Evolutionary conservation across 1,284 basidiomycete genomes (phyloP).

Genomic region (Ceratobasidium sp.): DNA sequence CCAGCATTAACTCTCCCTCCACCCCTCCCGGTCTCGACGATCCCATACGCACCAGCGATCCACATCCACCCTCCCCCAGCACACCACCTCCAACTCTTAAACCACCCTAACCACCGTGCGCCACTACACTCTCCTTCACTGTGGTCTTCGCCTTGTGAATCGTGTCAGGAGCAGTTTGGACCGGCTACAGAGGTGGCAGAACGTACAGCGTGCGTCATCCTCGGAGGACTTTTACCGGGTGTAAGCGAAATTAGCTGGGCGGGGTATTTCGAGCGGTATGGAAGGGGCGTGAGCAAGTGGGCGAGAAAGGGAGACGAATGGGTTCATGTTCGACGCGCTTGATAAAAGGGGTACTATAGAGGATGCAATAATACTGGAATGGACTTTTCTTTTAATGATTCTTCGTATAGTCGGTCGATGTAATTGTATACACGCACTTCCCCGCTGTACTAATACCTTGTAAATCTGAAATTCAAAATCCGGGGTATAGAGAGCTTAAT

Average conservation of each 20-base stretch:
- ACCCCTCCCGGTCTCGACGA: not conserved
- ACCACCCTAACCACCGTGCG: conserved; percentile 44
- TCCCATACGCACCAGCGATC: not conserved
- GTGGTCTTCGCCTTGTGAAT: conserved; percentile 47
- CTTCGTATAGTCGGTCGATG: too few relatives aligned
- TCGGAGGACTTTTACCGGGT: conserved; percentile 13
- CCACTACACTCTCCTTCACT: conserved; percentile 6
- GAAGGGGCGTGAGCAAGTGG: conserved; percentile 20
- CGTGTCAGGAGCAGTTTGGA: conserved; percentile 29
- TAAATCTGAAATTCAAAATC: too few relatives aligned
- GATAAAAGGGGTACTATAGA: not conserved
- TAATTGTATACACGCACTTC: too few relatives aligned
- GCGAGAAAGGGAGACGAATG: not conserved
- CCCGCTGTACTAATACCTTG: too few relatives aligned
- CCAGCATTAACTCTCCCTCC: not conserved
- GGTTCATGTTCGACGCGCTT: too few relatives aligned
- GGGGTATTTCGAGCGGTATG: conserved; percentile 33
- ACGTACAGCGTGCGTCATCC: conserved; percentile 7
- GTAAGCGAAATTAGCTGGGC: conserved; percentile 33
- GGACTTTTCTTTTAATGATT: not conserved
- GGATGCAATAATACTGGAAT: not conserved
- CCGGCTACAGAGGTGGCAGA: conserved; percentile 30
- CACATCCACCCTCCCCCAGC: conserved; percentile 45
- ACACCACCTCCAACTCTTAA: conserved; percentile 42
- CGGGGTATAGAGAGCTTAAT: too few relatives aligned